These are phyloP conservation scores for Colletotrichum musicola DNA, from an alignment of 2,329 filamentous ascomycete species.

Conservation along the genomic window DNA sequence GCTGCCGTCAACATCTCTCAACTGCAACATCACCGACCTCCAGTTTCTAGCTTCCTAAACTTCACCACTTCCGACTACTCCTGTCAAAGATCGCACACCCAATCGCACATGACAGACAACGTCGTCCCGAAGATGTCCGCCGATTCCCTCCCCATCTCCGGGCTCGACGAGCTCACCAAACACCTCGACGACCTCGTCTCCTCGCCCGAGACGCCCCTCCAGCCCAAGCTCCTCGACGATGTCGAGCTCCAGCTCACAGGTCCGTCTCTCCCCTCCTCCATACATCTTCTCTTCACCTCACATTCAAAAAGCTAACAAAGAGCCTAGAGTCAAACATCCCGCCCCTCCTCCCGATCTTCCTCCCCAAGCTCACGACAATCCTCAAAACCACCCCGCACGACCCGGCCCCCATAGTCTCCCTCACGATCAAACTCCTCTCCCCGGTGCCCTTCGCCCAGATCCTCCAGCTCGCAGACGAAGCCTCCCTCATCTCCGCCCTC, in stretches of 20 bases:
- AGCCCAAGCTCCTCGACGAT: conserved; percentile 68
- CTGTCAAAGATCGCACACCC: conserved; percentile 36
- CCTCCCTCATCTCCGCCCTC: conserved; percentile 65
- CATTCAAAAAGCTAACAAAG: background rate
- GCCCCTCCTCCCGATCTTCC: conserved; percentile 63
- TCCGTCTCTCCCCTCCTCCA: conserved; percentile 42
- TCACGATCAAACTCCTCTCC: conserved; percentile 68
- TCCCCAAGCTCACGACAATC: conserved; percentile 66
- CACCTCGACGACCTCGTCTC: conserved; percentile 66
- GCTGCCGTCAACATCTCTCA: background rate
- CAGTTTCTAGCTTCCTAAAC: background rate
- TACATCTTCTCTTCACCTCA: conserved; percentile 10
- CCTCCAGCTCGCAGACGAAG: conserved; percentile 64
- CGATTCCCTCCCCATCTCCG: conserved; percentile 61
- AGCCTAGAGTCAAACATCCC: conserved; percentile 63
- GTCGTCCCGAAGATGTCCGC: conserved; percentile 54
- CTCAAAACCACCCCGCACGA: conserved; percentile 65
- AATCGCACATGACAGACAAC: conserved; percentile 44
- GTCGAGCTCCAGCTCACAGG: conserved; percentile 71
- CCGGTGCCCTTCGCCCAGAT: conserved; percentile 65
- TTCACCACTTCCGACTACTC: too few relatives aligned
- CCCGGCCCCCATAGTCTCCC: conserved; percentile 62
- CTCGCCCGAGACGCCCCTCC: conserved; percentile 56
- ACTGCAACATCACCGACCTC: conserved; percentile 3
- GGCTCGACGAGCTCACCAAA: conserved; percentile 65